Evolutionary conservation across 106 monocot genomes (phyloP).

Genomic region (Allium sativum): DNA sequence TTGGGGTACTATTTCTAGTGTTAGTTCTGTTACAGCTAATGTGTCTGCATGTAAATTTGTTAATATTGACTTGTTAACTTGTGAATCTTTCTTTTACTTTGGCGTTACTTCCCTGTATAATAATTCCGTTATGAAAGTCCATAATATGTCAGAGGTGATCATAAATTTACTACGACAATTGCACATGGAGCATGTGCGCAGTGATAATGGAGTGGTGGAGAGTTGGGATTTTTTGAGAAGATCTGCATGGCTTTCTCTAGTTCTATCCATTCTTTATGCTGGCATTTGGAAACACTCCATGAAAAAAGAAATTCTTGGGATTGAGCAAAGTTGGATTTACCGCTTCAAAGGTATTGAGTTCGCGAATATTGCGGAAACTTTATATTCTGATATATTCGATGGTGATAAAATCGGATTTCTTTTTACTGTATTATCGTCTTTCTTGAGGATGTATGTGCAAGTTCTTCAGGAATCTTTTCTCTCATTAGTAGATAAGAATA

Average conservation of each 20-base stretch:
- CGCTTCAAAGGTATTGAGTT: slow-evolving; percentile 12
- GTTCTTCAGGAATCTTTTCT: slow-evolving; percentile 53
- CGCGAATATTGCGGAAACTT: slow-evolving; percentile 18
- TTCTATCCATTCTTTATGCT: slow-evolving; percentile 49
- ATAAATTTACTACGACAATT: slow-evolving; percentile 41
- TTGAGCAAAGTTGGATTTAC: slow-evolving; percentile 12
- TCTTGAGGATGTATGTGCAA: slow-evolving; percentile 44
- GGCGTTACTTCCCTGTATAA: slow-evolving; percentile 21
- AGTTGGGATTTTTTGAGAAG: slow-evolving; percentile 65
- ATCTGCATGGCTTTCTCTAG: slow-evolving; percentile 49
- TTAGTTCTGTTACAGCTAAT: slow-evolving; percentile 6
- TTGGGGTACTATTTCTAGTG: slow-evolving; percentile 47
- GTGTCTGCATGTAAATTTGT: slow-evolving; percentile 7
- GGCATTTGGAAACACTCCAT: slow-evolving; percentile 30
- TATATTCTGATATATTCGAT: slow-evolving; percentile 18
- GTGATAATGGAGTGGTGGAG: slow-evolving; percentile 9
- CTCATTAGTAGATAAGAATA: slow-evolving; percentile 23
- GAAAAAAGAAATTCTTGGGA: slow-evolving; percentile 14
- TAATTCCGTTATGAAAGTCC: slow-evolving; percentile 9
- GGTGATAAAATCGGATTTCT: slow-evolving; percentile 31
- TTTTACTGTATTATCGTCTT: slow-evolving; percentile 41
- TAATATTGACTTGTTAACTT: slow-evolving; percentile 21
- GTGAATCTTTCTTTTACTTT: slow-evolving; percentile 39
- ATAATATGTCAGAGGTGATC: slow-evolving; percentile 17
- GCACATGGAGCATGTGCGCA: slow-evolving; percentile 7